Conservation (phyloP, 192 early-diverging fungal genomes). For the Borealophlyctis nickersoniae region DNA sequence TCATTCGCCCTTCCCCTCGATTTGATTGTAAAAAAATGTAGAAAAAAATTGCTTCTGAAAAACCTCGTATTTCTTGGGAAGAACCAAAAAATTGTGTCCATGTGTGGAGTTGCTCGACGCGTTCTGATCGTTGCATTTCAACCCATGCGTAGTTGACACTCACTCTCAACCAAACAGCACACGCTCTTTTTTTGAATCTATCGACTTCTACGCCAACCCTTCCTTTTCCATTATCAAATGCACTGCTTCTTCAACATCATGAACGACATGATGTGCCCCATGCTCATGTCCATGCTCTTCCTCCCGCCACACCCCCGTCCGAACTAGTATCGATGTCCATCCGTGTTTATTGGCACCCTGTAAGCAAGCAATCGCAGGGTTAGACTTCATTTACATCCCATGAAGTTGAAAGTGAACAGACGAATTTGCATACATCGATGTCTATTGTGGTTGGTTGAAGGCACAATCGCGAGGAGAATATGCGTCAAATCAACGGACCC, state of each 20-base stretch:
- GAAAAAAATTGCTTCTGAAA: too few relatives aligned
- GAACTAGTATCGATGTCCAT: slow-evolving; percentile 37
- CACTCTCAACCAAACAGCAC: too few relatives aligned
- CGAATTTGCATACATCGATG: slow-evolving; percentile 7
- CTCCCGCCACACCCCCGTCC: slow-evolving; percentile 42
- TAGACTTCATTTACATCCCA: slow-evolving; percentile 24
- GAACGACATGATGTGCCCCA: slow-evolving; percentile 26
- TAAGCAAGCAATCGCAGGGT: slow-evolving; percentile 32
- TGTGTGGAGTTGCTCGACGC: too few relatives aligned
- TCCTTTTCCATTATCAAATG: slow-evolving; percentile 25
- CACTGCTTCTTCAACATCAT: slow-evolving; percentile 44
- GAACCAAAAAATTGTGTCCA: too few relatives aligned
- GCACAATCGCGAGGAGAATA: too few relatives aligned
- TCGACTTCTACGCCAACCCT: slow-evolving; percentile 2
- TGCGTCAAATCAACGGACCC: neutral
- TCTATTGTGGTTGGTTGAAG: neutral
- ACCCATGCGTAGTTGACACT: too few relatives aligned
- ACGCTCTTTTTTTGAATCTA: too few relatives aligned
- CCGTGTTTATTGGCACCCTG: slow-evolving; percentile 35
- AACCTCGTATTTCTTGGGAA: too few relatives aligned
- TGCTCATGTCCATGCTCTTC: slow-evolving; percentile 30
- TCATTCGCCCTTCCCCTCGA: too few relatives aligned
- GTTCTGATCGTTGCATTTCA: too few relatives aligned
- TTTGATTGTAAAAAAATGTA: too few relatives aligned
- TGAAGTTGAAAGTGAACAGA: too few relatives aligned